phyloP scores from a whole-genome alignment of 257 asterid genomes.

The Lycium barbarum region DNA sequence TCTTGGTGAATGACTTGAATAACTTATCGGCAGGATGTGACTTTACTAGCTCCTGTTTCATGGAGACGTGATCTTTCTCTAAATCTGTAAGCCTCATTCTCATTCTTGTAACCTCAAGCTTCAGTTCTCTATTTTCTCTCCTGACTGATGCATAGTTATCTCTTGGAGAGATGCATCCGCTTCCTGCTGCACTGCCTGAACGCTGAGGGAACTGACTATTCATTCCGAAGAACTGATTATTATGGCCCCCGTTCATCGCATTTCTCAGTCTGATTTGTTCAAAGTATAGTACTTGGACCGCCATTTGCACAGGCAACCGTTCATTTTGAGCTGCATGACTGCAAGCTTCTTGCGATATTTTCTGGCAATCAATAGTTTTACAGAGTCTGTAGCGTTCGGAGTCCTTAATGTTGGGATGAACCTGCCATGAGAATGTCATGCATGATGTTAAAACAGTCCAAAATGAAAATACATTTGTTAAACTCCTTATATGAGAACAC shows the following conservation, averaged over 20 bases:
- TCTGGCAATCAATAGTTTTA: conserved; percentile 87
- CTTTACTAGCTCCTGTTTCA: conserved; percentile 86
- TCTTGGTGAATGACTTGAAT: conserved; percentile 76
- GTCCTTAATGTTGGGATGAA: conserved; percentile 91
- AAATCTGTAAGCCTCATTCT: conserved; percentile 95
- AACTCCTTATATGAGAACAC: background rate
- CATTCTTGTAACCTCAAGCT: conserved; percentile 95
- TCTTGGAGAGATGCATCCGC: conserved; percentile 93
- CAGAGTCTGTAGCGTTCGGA: conserved; percentile 84
- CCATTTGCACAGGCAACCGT: conserved; percentile 92
- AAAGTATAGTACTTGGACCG: conserved; percentile 92
- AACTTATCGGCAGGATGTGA: conserved; percentile 74
- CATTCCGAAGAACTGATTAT: conserved; percentile 68
- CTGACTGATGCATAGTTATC: conserved; percentile 97
- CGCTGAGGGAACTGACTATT: conserved; percentile 73
- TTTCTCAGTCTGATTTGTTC: conserved; percentile 89
- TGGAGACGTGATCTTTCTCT: conserved; percentile 91
- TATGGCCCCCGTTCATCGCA: conserved; percentile 88
- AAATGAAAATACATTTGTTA: conserved; percentile 1
- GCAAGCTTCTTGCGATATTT: conserved; percentile 94
- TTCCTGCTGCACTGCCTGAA: conserved; percentile 86
- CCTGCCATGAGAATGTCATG: conserved; percentile 51
- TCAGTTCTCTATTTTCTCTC: conserved; percentile 88
- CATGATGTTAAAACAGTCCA: background rate
- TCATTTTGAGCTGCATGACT: conserved; percentile 99